phyloP scores from a whole-genome alignment of 257 asterid species.

The Solanum dulcamara region DNA sequence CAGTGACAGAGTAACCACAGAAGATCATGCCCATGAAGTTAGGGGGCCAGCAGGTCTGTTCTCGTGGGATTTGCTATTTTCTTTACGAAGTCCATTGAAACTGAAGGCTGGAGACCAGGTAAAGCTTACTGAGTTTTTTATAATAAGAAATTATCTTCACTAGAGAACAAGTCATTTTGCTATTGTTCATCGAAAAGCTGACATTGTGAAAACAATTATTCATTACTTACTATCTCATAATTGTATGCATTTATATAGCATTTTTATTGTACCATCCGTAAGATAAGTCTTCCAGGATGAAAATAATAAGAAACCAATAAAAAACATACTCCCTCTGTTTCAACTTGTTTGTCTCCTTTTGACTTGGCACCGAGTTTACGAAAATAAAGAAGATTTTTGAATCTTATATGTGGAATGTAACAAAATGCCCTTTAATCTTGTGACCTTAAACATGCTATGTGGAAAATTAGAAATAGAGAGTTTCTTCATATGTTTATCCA shows the following conservation, averaged over 20 bases:
- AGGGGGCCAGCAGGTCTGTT: slow-evolving; percentile 88
- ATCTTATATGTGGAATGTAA: too few species aligned
- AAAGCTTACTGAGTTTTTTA: background rate
- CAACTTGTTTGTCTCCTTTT: too few species aligned
- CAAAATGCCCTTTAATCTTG: too few species aligned
- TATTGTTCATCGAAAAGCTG: background rate
- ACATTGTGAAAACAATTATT: background rate
- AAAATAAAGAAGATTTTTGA: too few species aligned
- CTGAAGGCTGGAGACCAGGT: slow-evolving; percentile 96
- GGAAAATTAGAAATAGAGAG: too few species aligned
- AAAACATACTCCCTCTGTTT: too few species aligned
- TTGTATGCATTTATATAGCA: background rate
- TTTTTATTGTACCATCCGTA: too few species aligned
- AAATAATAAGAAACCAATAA: too few species aligned
- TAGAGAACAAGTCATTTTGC: background rate
- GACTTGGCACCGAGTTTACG: too few species aligned
- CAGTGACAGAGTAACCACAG: slow-evolving; percentile 59
- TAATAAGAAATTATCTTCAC: background rate
- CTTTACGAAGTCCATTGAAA: slow-evolving; percentile 66
- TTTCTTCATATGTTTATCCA: too few species aligned
- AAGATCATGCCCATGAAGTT: slow-evolving; percentile 90
- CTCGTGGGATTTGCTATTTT: slow-evolving; percentile 81
- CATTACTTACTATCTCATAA: background rate
- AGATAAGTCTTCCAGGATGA: too few species aligned
- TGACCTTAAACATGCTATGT: too few species aligned